These are phyloP conservation scores for Crithidia mellificae DNA, from an alignment of 208 protist species.

Conservation along the genomic window DNA sequence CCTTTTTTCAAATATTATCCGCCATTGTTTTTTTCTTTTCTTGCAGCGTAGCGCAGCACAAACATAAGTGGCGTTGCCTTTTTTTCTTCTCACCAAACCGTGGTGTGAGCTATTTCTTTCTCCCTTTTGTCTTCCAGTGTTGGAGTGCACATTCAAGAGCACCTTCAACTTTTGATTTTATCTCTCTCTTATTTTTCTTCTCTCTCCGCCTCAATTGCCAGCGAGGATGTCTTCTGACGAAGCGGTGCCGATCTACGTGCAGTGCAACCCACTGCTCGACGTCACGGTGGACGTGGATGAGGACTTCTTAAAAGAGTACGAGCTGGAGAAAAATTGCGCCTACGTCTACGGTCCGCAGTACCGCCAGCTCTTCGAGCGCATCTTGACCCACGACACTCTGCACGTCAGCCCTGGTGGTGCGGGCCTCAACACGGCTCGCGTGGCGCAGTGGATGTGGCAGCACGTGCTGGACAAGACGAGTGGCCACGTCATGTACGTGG, in stretches of 20 bases:
- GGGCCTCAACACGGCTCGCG: constrained; percentile 97
- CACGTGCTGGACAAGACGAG: constrained; percentile 47
- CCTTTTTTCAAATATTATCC: no score
- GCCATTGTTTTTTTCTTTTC: no score
- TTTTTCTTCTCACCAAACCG: no score
- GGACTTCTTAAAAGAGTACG: constrained; percentile 91
- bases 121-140: no score
- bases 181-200: not conserved
- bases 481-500: constrained; percentile 93
- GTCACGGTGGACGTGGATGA: constrained; percentile 94
- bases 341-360: constrained; percentile 86
- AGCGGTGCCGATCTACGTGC: constrained; percentile 54
- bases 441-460: constrained; percentile 90
- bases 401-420: constrained; percentile 96
- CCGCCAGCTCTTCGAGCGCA: constrained; percentile 93
- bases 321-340: constrained; percentile 81
- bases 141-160: no score
- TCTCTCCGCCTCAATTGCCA: not conserved
- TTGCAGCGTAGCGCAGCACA: no score
- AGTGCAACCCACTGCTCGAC: constrained; percentile 99
- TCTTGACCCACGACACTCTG: constrained; percentile 90
- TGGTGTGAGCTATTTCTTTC: no score
- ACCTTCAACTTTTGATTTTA: not conserved
- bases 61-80: no score
- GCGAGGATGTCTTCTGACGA: constrained; percentile 9